These are phyloP conservation scores for Vigna reflexopilosa DNA, from an alignment of 306 rosid species.

Conservation along the genomic window DNA sequence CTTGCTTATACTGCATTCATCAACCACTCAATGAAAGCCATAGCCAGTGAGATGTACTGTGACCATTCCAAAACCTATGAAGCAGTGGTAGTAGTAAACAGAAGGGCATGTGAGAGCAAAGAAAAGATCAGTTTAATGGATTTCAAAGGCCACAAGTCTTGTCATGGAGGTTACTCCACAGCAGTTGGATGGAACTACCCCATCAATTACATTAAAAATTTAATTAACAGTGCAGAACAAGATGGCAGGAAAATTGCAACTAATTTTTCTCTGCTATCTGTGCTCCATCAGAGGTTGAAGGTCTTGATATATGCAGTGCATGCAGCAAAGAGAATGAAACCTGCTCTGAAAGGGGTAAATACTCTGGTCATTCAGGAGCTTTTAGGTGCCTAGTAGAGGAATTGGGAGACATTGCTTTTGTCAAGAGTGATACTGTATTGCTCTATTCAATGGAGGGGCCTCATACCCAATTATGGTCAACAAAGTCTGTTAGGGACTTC, in stretches of 20 bases:
- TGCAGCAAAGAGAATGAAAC: constrained; percentile 43
- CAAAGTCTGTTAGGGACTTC: constrained; percentile 46
- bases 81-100: constrained; percentile 49
- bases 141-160: constrained; percentile 45
- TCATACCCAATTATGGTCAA: constrained; percentile 44
- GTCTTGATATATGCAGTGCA: constrained; percentile 37
- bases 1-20: constrained; percentile 48
- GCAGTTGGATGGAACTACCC: constrained; percentile 57
- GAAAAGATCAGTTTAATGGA: constrained; percentile 43
- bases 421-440: constrained; percentile 44
- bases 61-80: constrained; percentile 45
- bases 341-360: constrained; percentile 36
- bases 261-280: constrained; percentile 47
- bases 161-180: constrained; percentile 57
- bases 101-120: constrained; percentile 42
- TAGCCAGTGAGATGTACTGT: constrained; percentile 48
- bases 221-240: constrained; percentile 10
- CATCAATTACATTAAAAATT: constrained; percentile 38
- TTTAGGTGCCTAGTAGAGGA: constrained; percentile 53
- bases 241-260: constrained; percentile 42
- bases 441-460: constrained; percentile 49
- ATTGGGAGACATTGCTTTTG: constrained; percentile 50
- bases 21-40: constrained; percentile 51
- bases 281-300: constrained; percentile 50
- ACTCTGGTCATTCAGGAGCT: constrained; percentile 46